Conservation (phyloP, 352 stramenopile genomes). For the Globisporangium viniferum region DNA sequence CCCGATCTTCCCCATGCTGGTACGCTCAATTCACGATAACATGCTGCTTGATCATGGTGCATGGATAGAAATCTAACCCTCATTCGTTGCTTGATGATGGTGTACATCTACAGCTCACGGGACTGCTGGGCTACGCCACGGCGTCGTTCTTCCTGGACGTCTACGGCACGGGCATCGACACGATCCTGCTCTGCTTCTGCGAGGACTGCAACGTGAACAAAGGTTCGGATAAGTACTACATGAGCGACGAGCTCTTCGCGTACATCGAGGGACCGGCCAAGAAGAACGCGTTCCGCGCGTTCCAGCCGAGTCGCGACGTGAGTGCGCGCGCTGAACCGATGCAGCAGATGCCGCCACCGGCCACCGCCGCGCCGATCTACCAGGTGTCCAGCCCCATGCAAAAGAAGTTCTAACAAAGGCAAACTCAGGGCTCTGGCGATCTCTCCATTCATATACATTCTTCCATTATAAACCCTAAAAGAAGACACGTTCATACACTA, state of each 20-base stretch:
- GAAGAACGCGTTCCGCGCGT: constrained; percentile 69
- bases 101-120: constrained; percentile 35
- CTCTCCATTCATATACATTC: neutral
- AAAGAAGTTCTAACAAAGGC: constrained; percentile 9
- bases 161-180: constrained; percentile 83
- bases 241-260: constrained; percentile 79
- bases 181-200: constrained; percentile 85
- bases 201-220: constrained; percentile 85
- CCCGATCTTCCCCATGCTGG: constrained; percentile 77
- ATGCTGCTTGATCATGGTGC: neutral
- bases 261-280: constrained; percentile 76
- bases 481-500: neutral
- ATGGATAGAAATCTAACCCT: neutral
- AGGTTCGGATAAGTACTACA: constrained; percentile 73
- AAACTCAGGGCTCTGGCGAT: neutral
- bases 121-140: constrained; percentile 64
- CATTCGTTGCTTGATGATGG: neutral
- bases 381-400: constrained; percentile 9
- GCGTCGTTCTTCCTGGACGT: constrained; percentile 80
- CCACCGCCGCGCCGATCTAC: constrained; percentile 32
- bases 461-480: neutral
- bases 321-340: constrained; percentile 5
- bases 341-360: constrained; percentile 18
- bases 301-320: constrained; percentile 30
- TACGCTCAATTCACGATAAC: constrained; percentile 13